Conservation (phyloP, 1,139 yeast species). For the Geotrichum australiense region DNA sequence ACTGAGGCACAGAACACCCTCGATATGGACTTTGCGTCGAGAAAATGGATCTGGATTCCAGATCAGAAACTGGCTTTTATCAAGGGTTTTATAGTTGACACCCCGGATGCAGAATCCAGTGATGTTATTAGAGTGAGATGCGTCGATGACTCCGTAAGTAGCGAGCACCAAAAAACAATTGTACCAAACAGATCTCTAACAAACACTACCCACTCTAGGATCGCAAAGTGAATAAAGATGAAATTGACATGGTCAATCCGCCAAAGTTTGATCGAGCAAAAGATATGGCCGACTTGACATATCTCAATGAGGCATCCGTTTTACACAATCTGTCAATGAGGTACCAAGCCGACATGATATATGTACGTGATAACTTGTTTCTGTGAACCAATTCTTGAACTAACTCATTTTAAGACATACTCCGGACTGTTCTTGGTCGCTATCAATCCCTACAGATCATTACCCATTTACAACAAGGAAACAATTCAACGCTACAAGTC, state of each 20-base stretch:
- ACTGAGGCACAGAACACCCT: not conserved
- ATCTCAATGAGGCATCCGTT: slow-evolving; percentile 90
- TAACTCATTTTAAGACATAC: slow-evolving; percentile 37
- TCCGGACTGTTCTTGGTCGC: slow-evolving; percentile 92
- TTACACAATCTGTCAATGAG: slow-evolving; percentile 72
- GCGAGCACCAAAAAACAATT: slow-evolving; percentile 6
- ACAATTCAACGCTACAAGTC: slow-evolving; percentile 49
- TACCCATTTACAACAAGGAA: slow-evolving; percentile 64
- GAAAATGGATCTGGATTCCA: slow-evolving; percentile 78
- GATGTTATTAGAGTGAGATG: slow-evolving; percentile 48
- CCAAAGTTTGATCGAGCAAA: slow-evolving; percentile 85
- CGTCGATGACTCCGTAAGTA: slow-evolving; percentile 41
- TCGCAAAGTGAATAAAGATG: slow-evolving; percentile 40
- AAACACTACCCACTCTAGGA: slow-evolving; percentile 27
- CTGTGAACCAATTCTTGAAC: slow-evolving; percentile 21
- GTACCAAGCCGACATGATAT: slow-evolving; percentile 70
- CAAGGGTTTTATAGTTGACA: slow-evolving; percentile 60
- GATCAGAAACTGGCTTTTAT: slow-evolving; percentile 57
- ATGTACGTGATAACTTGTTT: slow-evolving; percentile 39
- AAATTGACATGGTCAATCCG: slow-evolving; percentile 68
- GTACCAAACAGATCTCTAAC: no score
- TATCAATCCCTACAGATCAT: slow-evolving; percentile 75
- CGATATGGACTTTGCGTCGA: slow-evolving; percentile 38
- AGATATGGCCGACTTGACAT: slow-evolving; percentile 95
- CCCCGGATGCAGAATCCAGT: slow-evolving; percentile 45